Base-by-base conservation (phyloP, 1,139 yeast genomes). In the Geotrichum klebahnii region DNA sequence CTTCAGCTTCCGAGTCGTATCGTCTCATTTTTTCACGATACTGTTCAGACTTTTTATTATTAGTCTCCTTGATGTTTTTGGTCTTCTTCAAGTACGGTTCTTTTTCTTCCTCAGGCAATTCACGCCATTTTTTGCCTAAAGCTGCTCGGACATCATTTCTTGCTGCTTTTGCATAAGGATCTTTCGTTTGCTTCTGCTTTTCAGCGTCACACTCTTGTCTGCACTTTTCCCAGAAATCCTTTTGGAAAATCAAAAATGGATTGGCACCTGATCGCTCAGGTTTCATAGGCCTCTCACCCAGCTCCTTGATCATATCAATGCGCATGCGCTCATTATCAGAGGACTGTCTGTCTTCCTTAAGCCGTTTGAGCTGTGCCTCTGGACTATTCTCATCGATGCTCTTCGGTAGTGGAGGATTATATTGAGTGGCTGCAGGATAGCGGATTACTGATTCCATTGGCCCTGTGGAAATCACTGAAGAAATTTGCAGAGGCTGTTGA, bases 231-330 rank as follows among this genome's bases (percentile, higher is more conserved):
- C 75, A 71, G 54, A 68, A 70, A 43, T 69, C 72, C 51, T 70
- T 71, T 50, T 72, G 75, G 56, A 69, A 71, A 16, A 72, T 62
- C 43, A 72, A 55, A 49, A 70, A 72, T n/a, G 75, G 75, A 53
- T 71, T 71, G 5, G 74, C 70, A 5, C 68, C 68, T 2, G 61
- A 53, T 19, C 72, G 59, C 41, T 69, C 72, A 1, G 75, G 75
- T 48, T 66, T 67, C 26, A 61, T 60, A 1, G 75, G 75, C 31
- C 67, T 60, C 23, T 66, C 67, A 1, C 75, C 75, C 8, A 72
- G 58, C 50, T 66, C 70, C 41, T 57, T 61, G 46, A 59, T 61
- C 60, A 66, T 57, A 43, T 63, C 71, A 51, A 59, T 60, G 37
- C 67, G 61, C 66, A 68, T 62, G 44, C 61, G 60, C 53, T 67